Base-by-base conservation (phyloP, 352 stramenopile genomes). In the Globisporangium irregulare region DNA sequence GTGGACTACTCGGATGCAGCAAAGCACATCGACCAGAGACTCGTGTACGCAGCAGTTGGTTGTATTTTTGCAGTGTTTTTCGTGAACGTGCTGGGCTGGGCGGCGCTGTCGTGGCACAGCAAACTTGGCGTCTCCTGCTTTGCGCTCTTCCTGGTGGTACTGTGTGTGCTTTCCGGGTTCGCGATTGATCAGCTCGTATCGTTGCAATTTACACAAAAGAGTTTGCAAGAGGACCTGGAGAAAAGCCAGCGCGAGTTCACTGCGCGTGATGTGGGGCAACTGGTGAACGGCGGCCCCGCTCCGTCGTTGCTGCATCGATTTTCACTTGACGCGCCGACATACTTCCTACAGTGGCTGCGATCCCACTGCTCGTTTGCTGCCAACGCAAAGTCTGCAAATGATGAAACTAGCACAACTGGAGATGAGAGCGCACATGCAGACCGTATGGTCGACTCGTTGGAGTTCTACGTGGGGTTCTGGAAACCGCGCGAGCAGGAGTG, bases 271-370 rank as follows among this genome's bases (percentile, higher is more conserved):
- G 59, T 80, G 7, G 65, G 46, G 0, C 34, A 68, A 8, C 67
- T 89, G 20, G 62, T 90, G 14, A 86, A 89, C 48, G 80, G 78
- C 54, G 78, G 73, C 0, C 46, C 56, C 1, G 29, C 56, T 22
- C 75, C 78, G 2, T 87, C 80, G 9, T 69, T 90, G 7, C 75
- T 75, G 25, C 80, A 89, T 12, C 72, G 80, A 10, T 86, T 89
- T 54, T 57, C 84, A 6, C 69, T 86, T 24, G 80, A 90, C 54
- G 78, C 72, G 4, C 80, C 79, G 6, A 66, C 69, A 56, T 67
- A 66, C 57, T 90, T 87, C 34, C 67, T 90, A 1, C 63, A 65
- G 1, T 86, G 77, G 77, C 32, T 90, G 10, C 57, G 73, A 27
- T 10, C 20, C 0, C 68, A 73, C 25, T 90, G 82, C 27, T 27